Evolutionary conservation across 352 stramenopile genomes (phyloP).

Genomic region (Pythium brachiatum): DNA sequence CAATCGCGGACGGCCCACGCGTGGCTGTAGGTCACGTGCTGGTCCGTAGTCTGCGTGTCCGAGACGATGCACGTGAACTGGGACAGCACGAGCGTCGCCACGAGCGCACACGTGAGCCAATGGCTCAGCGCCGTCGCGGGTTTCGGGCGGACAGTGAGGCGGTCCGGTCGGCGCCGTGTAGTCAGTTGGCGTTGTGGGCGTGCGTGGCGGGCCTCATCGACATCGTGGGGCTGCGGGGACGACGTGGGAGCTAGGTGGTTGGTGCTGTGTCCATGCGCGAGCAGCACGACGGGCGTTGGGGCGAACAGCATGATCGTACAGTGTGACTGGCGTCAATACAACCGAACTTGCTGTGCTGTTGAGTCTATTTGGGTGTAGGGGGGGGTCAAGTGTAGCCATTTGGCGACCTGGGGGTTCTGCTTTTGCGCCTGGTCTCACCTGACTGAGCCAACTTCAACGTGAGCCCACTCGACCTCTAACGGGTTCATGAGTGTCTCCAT

Average conservation of each 20-base stretch:
- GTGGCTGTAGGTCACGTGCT: slow-evolving; percentile 23
- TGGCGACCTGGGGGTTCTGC: no score
- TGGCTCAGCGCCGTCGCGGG: slow-evolving; percentile 1
- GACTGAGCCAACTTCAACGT: no score
- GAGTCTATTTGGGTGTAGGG: no score
- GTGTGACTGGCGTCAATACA: no score
- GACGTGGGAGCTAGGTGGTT: background rate
- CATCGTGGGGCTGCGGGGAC: background rate
- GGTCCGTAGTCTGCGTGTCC: slow-evolving; percentile 26
- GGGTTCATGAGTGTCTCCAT: no score
- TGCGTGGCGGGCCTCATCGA: no score
- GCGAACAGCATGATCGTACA: background rate
- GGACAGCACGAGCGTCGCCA: slow-evolving; percentile 9
- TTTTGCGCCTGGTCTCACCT: no score
- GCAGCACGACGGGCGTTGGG: background rate
- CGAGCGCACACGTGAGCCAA: slow-evolving; percentile 8
- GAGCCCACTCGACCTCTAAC: no score
- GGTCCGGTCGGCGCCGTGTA: background rate
- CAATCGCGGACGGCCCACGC: slow-evolving; percentile 1
- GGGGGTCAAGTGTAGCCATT: no score
- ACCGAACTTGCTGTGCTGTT: no score
- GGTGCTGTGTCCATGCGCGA: no score
- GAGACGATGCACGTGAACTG: slow-evolving; percentile 32
- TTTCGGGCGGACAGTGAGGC: background rate
- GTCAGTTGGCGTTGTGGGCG: background rate